Evolutionary conservation across 345 rosid species (phyloP), one percentile per base, ranked within the genome.

Genomic region (Gossypium rotundifolium): DNA sequence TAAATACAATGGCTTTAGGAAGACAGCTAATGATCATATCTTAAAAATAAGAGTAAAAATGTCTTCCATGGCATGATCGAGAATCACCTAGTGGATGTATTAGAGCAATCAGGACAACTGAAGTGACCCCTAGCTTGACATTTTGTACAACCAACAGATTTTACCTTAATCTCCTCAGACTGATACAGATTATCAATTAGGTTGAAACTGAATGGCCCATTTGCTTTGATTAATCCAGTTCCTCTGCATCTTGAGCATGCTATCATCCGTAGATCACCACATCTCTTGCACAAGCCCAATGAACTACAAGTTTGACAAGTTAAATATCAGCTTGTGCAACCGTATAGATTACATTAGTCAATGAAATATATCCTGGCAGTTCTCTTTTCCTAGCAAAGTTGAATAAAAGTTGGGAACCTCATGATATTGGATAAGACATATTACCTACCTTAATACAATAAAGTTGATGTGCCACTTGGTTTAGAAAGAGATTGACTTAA

Each of bases 201-300:
- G 64, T 25, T 81, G 20, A 87, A 88, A 78, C 82, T 80, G 64
- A 90, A 77, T 2, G 76, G 76, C 45, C 88, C 93, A 14, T 85
- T 83, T 71, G 83, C 81, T 75, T 83, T 95, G 60, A 90, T 80
- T 2, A 66, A 72, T 57, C 98, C 93, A n/a, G 81, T 84, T 49
- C 99, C 98, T 83, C 84, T 88, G 53, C 99, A 95, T 6, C 78
- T 85, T 4, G 88, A 83, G 85, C 98, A 95, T 0, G 99, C 91
- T 78, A 88, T 79, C 81, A 84, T 75, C 93, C 78, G 85, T 59
- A 93, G 79, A 82, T 90, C 91, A 2, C 98, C 98, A 11, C 99
- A 95, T 79, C 78, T 93, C 73, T 72, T 86, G 82, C 99, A 95
- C 94, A 93, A 86, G 42, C 94, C 94, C 38, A 95, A 86, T 1